Evolutionary conservation across 768 basidiomycete species (phyloP), one percentile per base, ranked within the genome.

Genomic region (Mycena amicta): DNA sequence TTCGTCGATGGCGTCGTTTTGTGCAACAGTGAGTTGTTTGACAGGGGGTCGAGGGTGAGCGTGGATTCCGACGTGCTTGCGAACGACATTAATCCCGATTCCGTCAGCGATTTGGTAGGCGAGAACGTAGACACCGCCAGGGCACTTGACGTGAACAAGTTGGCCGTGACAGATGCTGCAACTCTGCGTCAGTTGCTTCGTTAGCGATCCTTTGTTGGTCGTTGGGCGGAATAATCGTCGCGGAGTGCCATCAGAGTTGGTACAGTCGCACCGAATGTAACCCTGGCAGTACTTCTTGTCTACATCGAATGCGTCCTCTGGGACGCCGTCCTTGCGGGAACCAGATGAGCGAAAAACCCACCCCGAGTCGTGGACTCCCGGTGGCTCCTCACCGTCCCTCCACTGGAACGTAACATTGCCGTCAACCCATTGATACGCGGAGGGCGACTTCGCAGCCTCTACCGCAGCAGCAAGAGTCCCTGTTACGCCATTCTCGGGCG

Each of bases 281-380:
- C 56, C 56, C 8, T 45, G 51, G 23, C 56, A 57, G 18, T 41
- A 1, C 22, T 40, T 22, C 37, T 52, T 52, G 30, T 57, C 50
- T 2, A 39, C 18, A 15, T 57, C 47, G 25, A 8, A 41, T 5
- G 50, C 29, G 15, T n/a, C 40, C 2, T 16, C 30, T 16, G 56
- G 50, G 2, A 52, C 20, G n/a, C 40, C 41, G 12, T 33, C 15
- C 26, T 52, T 52, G 8, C 56, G 56, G 26, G 50, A 2, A 11
- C 56, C 51, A 2, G 56, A 57, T 16, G 56, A 57, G 30, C 56
- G 56, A 39, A 29, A 57, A 16, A 22, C 25, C 40, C 51, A 57
- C 22, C 56, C 50, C 16, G 41, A 18, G 16, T 57, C 51, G 25
- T 52, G 30, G 50, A 37, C 41, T 2, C 31, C 56, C 12, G 1